phyloP scores from a whole-genome alignment of 345 rosid species.

The Salix arbutifolia region DNA sequence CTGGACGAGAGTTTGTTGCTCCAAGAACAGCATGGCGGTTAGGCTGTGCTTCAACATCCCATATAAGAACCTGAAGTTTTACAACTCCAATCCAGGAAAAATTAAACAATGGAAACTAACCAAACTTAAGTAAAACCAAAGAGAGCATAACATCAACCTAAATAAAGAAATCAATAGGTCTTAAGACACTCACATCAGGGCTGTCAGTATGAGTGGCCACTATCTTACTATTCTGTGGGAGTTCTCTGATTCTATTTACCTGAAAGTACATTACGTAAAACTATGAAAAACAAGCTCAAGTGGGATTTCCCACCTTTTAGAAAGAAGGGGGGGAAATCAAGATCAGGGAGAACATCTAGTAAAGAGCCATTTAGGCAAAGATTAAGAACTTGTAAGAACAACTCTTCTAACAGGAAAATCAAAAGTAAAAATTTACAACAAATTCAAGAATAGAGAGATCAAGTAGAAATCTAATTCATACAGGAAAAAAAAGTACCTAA shows the following conservation, averaged over 20 bases:
- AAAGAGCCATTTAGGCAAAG: neutral
- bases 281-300: neutral
- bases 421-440: neutral
- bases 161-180: neutral
- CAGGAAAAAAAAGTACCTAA: neutral
- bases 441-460: neutral
- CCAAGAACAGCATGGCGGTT: slow-evolving; percentile 98
- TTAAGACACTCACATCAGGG: slow-evolving; percentile 66
- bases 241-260: slow-evolving; percentile 99
- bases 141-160: neutral
- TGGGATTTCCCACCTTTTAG: neutral
- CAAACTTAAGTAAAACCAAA: neutral
- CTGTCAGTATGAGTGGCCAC: slow-evolving; percentile 99
- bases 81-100: slow-evolving; percentile 8
- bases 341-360: neutral
- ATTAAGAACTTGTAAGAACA: neutral
- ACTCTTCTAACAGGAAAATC: neutral
- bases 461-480: neutral
- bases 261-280: slow-evolving; percentile 21
- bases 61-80: slow-evolving; percentile 75
- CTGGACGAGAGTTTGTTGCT: slow-evolving; percentile 88
- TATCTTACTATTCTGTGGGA: slow-evolving; percentile 84
- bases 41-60: slow-evolving; percentile 99
- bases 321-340: slow-evolving; percentile 7
- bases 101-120: slow-evolving; percentile 4